Evolutionary conservation across 78 protist genomes (phyloP).

Genomic region (Dictyostelium capitatum): DNA sequence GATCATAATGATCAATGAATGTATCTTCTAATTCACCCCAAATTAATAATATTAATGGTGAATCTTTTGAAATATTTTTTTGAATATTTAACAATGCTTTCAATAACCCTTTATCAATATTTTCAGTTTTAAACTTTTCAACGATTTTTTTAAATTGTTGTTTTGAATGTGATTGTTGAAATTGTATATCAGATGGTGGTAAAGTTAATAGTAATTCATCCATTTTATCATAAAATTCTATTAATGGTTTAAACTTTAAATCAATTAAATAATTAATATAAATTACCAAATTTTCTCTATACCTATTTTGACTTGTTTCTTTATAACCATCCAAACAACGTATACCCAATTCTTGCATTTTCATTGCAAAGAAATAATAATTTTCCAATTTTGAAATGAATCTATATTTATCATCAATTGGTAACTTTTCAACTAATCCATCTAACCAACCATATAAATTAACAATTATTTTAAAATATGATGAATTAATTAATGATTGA

Average conservation of each 20-base stretch:
- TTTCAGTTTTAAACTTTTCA: constrained; percentile 79
- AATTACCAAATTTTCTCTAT: background rate
- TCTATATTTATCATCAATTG: constrained; percentile 37
- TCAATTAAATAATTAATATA: constrained; percentile 34
- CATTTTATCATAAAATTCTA: constrained; percentile 54
- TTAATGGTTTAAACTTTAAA: constrained; percentile 48
- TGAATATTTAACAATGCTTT: constrained; percentile 49
- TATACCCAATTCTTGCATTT: constrained; percentile 26
- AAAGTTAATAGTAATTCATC: constrained; percentile 61
- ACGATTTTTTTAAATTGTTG: constrained; percentile 76
- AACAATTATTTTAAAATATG: constrained; percentile 43
- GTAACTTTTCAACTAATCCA: constrained; percentile 55
- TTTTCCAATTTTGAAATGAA: constrained; percentile 68
- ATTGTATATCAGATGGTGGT: constrained; percentile 81
- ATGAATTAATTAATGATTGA: constrained; percentile 26
- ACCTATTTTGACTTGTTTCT: constrained; percentile 7
- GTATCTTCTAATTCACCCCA: constrained; percentile 50
- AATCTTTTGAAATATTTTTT: constrained; percentile 67
- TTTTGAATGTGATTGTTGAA: constrained; percentile 79
- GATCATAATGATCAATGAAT: constrained; percentile 57
- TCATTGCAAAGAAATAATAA: constrained; percentile 50
- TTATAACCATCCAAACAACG: constrained; percentile 7
- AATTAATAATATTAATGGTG: constrained; percentile 34
- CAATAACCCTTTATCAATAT: constrained; percentile 74
- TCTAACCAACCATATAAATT: constrained; percentile 46